Evolutionary conservation across 2,329 filamentous ascomycete genomes (phyloP).

Genomic region (Fusarium lateritium): DNA sequence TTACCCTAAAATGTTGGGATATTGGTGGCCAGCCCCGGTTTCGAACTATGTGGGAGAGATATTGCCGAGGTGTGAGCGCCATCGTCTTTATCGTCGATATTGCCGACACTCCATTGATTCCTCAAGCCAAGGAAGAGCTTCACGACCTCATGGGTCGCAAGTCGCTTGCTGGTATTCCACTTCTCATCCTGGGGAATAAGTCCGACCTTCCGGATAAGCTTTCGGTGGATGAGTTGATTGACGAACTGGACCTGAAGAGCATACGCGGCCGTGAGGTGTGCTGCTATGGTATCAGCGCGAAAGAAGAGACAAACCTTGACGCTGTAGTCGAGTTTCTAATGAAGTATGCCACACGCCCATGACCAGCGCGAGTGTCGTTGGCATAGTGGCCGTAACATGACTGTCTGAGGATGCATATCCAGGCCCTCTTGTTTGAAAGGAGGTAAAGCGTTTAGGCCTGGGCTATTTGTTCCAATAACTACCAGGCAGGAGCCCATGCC

Average conservation of each 20-base stretch:
- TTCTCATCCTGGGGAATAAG: conserved; percentile 97
- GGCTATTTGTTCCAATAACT: conserved; percentile 10
- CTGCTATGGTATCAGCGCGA: conserved; percentile 98
- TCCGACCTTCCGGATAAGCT: conserved; percentile 93
- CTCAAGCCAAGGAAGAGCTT: conserved; percentile 91
- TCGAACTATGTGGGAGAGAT: conserved; percentile 99
- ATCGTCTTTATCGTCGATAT: conserved; percentile 99
- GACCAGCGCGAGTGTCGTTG: conserved; percentile 26
- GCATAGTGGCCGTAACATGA: conserved; percentile 27
- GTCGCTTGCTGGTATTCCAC: conserved; percentile 88
- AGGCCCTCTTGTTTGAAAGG: conserved; percentile 11
- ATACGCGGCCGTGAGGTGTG: conserved; percentile 95
- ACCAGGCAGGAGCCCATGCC: conserved; percentile 8
- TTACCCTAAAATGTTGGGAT: conserved; percentile 99
- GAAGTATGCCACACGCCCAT: conserved; percentile 82
- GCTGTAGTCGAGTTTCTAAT: conserved; percentile 97
- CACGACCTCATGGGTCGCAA: conserved; percentile 89
- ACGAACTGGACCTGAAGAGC: conserved; percentile 88
- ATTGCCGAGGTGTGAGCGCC: conserved; percentile 96
- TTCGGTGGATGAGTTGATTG: conserved; percentile 95
- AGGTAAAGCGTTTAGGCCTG: conserved; percentile 9
- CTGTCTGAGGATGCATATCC: conserved; percentile 19
- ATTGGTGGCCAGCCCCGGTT: conserved; percentile 97
- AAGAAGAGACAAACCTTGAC: conserved; percentile 98
- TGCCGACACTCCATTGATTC: conserved; percentile 84